phyloP scores from a whole-genome alignment of 306 rosid species.

The Alnus glutinosa region DNA sequence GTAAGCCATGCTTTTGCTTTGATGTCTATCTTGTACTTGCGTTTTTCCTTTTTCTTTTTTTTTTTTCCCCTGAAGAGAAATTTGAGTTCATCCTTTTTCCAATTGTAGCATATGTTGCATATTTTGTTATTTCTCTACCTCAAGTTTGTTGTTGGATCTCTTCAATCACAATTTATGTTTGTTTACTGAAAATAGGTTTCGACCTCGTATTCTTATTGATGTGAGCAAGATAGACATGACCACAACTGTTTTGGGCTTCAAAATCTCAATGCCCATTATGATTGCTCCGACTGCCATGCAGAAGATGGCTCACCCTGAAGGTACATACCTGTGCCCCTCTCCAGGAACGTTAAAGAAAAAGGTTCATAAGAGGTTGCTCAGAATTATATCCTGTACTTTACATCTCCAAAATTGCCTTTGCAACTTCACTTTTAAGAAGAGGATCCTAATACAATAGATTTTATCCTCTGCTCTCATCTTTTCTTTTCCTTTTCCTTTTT shows the following conservation, averaged over 20 bases:
- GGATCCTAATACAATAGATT: background rate
- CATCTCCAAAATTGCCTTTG: background rate
- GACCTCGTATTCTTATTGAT: constrained; percentile 88
- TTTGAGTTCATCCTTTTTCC: background rate
- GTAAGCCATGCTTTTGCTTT: background rate
- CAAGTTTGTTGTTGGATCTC: background rate
- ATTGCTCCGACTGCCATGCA: constrained; percentile 97
- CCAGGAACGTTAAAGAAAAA: background rate
- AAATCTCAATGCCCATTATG: constrained; percentile 96
- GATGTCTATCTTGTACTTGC: background rate
- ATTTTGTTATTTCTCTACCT: constrained; percentile 1
- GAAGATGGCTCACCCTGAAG: constrained; percentile 98
- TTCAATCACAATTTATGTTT: constrained; percentile 18
- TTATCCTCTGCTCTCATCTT: background rate
- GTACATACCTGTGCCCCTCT: constrained; percentile 34
- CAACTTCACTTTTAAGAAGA: background rate
- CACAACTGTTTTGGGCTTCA: constrained; percentile 83
- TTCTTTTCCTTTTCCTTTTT: background rate
- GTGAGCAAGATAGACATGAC: constrained; percentile 86
- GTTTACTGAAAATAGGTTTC: constrained; percentile 55
- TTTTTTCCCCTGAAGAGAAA: background rate
- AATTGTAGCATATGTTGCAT: background rate
- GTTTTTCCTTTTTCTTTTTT: background rate
- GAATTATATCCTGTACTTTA: background rate
- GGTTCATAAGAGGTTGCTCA: background rate